Evolutionary conservation across 2,329 filamentous ascomycete species (phyloP).

Genomic region (Cercospora berteroae): DNA sequence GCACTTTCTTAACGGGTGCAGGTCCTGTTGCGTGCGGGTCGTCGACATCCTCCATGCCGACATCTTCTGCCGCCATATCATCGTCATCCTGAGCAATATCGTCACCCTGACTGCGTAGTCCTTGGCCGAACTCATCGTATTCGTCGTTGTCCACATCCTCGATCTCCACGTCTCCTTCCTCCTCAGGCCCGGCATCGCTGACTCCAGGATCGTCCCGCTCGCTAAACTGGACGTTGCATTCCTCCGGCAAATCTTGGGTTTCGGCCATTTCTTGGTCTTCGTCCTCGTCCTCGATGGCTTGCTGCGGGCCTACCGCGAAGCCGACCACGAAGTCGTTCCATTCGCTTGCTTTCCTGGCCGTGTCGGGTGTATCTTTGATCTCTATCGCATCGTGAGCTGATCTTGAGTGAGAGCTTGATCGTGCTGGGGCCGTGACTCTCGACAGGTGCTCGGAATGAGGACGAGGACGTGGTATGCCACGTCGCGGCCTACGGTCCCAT

Average conservation of each 20-base stretch:
- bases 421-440: constrained; percentile 16
- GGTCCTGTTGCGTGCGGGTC: background rate
- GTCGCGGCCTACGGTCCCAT: constrained; percentile 3
- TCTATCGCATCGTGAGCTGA: constrained; percentile 4
- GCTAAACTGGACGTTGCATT: constrained; percentile 15
- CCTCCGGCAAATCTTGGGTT: constrained; percentile 15
- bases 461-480: background rate
- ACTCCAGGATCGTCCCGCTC: constrained; percentile 17
- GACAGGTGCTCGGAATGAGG: constrained; percentile 2
- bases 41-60: constrained; percentile 6
- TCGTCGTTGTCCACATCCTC: constrained; percentile 36
- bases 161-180: constrained; percentile 13
- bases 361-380: constrained; percentile 8
- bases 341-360: constrained; percentile 1
- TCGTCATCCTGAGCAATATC: constrained; percentile 26
- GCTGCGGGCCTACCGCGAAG: constrained; percentile 19
- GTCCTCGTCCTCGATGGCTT: constrained; percentile 22
- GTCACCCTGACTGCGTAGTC: constrained; percentile 34
- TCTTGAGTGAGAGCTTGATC: constrained; percentile 6
- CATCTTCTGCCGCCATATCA: constrained; percentile 9
- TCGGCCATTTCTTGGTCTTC: constrained; percentile 21
- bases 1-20: background rate
- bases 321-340: constrained; percentile 9
- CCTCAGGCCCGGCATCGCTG: constrained; percentile 15
- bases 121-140: constrained; percentile 39